Percentiles rank a stretch among this genome's conserved stretches.
Conservation (phyloP, 1,284 basidiomycete genomes). For the Exsudoporus floridanus region DNA sequence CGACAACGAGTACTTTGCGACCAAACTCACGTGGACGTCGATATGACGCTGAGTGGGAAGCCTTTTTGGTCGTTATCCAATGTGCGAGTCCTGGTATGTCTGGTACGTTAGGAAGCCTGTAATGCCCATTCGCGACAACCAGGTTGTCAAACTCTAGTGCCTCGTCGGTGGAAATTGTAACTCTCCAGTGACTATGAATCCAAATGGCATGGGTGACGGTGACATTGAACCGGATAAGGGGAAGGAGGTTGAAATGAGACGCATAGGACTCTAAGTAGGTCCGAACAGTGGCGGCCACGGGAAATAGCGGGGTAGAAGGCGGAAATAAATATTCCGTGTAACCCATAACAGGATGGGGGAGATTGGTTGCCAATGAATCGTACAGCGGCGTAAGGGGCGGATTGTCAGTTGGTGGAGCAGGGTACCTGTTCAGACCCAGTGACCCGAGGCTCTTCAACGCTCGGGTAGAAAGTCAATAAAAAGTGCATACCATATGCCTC, state of each 20-base stretch:
- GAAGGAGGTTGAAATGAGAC: conserved; percentile 51
- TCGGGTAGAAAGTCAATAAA: neutral
- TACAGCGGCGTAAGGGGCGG: conserved; percentile 70
- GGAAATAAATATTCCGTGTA: conserved; percentile 63
- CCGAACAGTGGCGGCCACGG: conserved; percentile 53
- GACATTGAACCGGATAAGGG: conserved; percentile 56
- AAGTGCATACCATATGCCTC: conserved; percentile 65
- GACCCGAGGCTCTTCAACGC: neutral
- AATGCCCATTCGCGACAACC: conserved; percentile 74
- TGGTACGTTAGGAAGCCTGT: conserved; percentile 61
- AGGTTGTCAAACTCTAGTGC: conserved; percentile 54
- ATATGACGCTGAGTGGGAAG: conserved; percentile 66
- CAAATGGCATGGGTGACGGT: conserved; percentile 47
- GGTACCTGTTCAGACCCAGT: conserved; percentile 45
- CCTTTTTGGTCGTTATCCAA: conserved; percentile 54
- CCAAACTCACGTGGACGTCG: conserved; percentile 51
- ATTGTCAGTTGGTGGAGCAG: conserved; percentile 48
- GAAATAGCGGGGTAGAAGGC: conserved; percentile 67
- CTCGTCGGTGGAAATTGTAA: conserved; percentile 42
- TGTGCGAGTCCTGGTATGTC: conserved; percentile 52
- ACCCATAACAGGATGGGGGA: conserved; percentile 75
- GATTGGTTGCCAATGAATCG: conserved; percentile 72
- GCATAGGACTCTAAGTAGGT: conserved; percentile 64
- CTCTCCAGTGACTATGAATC: conserved; percentile 47
- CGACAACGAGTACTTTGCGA: conserved; percentile 62